phyloP scores from a whole-genome alignment of 192 early-diverging fungal species.

The Backusella parvicylindrica region DNA sequence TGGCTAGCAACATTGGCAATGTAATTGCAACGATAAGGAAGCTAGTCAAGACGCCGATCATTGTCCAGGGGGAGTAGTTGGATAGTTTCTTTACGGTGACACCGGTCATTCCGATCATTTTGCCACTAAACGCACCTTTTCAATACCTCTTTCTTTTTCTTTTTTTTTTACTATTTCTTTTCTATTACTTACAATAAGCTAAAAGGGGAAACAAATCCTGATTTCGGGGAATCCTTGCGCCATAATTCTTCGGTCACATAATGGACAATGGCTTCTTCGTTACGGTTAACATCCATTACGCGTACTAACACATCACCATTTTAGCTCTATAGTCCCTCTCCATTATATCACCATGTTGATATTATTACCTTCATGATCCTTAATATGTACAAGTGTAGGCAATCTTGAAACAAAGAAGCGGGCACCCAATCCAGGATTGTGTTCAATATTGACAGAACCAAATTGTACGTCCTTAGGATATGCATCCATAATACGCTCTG shows the following conservation, averaged over 20 bases:
- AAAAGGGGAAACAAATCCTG: conserved; percentile 20
- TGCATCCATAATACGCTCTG: neutral
- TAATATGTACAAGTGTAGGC: conserved; percentile 33
- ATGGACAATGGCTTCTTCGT: neutral
- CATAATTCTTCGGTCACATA: conserved; percentile 1
- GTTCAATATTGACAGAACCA: conserved; percentile 25
- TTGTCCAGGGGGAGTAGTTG: conserved; percentile 3
- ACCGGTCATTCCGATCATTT: conserved; percentile 2
- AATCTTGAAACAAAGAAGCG: conserved; percentile 33
- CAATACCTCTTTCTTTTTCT: neutral
- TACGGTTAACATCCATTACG: neutral
- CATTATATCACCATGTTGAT: no score
- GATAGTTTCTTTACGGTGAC: conserved; percentile 11
- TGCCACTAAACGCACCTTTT: neutral
- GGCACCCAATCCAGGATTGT: conserved; percentile 26
- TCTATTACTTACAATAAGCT: conserved; percentile 16
- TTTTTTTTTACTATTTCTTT: neutral
- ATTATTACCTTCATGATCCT: conserved; percentile 31
- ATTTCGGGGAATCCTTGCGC: conserved; percentile 3
- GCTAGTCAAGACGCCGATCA: conserved; percentile 4
- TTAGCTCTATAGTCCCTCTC: no score
- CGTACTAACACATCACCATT: conserved; percentile 11
- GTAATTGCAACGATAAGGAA: conserved; percentile 5
- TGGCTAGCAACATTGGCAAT: neutral
- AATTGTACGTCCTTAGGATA: conserved; percentile 2